Evolutionary conservation across 139 green algal genomes (phyloP), one percentile per base, ranked within the genome.

Genomic region (Chlorella sp.): DNA sequence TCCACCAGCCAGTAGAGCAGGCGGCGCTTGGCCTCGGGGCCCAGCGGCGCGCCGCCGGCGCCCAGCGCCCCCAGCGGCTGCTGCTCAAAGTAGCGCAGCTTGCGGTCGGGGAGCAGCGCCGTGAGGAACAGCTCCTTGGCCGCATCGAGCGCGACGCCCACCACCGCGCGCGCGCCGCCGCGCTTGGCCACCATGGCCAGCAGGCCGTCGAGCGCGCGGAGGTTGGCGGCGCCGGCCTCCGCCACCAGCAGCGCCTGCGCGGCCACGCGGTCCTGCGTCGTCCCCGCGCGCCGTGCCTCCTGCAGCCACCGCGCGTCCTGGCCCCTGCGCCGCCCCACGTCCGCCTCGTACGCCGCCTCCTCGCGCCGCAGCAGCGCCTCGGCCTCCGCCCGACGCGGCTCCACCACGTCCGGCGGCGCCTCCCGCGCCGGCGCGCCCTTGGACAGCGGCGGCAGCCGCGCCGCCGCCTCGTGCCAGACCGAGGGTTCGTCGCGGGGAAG

Each of bases 101-200:
- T 94, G 35, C 95, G 82, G 82, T 98, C 90, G 0, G 95, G 95
- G 76, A 98, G 90, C 74, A 98, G 87, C 12, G 82, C 70, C 0
- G 74, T 77, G 1, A 85, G 61, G 60, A 97, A 97, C 36, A 98
- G 85, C 88, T 97, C 94, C 29, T 70, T 84, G 59, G 94, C 82
- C 0, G 91, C 92, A 67, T 95, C 88, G 41, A 94, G 79, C 8
- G 90, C 87, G 38, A 33, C 61, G 31, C 60, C 71, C 42, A 85
- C 85, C 23, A 87, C 80, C 12, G 50, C 77, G 3, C 85, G 79
- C 0, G 83, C 87, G 25, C 90, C 90, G 53, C 82, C 86, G 5
- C 83, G 61, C 77, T 94, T 95, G 27, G 61, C 27, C 12, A 87
- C 86, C 82, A 90, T 86, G 4, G 17, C 45, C 14, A 98, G 53